Conservation (phyloP, 2,329 filamentous ascomycete species). For the Sarocladiaceae sp. region DNA sequence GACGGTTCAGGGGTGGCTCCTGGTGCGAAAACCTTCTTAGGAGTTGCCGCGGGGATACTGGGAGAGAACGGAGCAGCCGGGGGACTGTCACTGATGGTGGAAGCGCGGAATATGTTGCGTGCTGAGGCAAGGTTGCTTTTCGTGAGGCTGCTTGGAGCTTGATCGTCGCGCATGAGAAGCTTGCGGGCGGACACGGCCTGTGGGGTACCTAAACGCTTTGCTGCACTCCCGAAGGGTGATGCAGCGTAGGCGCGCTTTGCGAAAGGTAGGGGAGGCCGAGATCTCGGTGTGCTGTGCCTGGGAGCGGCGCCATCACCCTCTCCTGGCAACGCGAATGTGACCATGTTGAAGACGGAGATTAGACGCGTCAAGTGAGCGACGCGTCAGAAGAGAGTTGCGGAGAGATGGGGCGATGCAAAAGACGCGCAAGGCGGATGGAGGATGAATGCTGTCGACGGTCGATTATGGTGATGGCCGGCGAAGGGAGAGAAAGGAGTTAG, state of each 20-base stretch:
- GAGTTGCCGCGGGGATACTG: conserved; percentile 35
- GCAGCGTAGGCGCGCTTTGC: conserved; percentile 35
- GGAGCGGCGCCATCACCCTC: conserved; percentile 25
- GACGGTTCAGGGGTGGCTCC: conserved; percentile 37
- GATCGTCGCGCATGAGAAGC: conserved; percentile 28
- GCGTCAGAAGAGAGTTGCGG: not conserved
- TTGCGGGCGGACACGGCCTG: conserved; percentile 30
- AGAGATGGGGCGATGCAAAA: not conserved
- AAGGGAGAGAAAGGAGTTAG: too few relatives aligned
- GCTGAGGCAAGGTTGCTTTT: conserved; percentile 28
- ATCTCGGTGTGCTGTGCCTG: conserved; percentile 28
- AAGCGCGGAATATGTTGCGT: conserved; percentile 37
- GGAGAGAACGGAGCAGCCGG: conserved; percentile 35
- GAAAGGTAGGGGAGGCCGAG: conserved; percentile 36
- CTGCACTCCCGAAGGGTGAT: conserved; percentile 24
- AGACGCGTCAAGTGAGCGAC: not conserved
- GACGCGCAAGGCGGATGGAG: too few relatives aligned
- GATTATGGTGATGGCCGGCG: too few relatives aligned
- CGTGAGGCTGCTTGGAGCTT: conserved; percentile 28
- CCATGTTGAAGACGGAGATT: conserved; percentile 21
- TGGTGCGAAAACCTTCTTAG: conserved; percentile 42
- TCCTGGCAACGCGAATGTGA: conserved; percentile 32
- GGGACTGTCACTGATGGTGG: conserved; percentile 27
- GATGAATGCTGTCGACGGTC: too few relatives aligned
- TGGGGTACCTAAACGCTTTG: conserved; percentile 32